Percentiles rank a stretch among this genome's conserved stretches.
phyloP scores from a whole-genome alignment of 441 rosid species.

The Theobroma grandiflorum region DNA sequence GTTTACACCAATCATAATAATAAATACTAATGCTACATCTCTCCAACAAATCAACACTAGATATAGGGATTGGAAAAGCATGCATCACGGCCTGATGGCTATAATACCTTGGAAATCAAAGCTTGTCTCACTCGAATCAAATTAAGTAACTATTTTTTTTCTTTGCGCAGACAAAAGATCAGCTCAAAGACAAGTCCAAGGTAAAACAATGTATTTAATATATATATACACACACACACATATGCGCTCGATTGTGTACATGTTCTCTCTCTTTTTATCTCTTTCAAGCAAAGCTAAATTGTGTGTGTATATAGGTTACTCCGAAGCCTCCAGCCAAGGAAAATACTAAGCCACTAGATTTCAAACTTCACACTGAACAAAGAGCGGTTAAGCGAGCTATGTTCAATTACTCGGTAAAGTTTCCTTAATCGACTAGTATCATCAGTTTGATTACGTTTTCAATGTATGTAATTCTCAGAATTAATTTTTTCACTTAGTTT shows the following conservation, averaged over 20 bases:
- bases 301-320: slow-evolving; percentile 29
- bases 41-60: too few relatives aligned
- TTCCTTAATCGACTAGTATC: too few relatives aligned
- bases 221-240: not conserved
- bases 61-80: too few relatives aligned
- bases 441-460: too few relatives aligned
- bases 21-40: too few relatives aligned
- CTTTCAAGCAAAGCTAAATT: too few relatives aligned
- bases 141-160: not conserved
- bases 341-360: slow-evolving; percentile 67
- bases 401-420: slow-evolving; percentile 75
- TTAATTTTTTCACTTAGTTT: not conserved
- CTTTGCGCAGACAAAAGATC: slow-evolving; percentile 50
- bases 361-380: slow-evolving; percentile 80
- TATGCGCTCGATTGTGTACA: too few relatives aligned
- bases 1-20: too few relatives aligned
- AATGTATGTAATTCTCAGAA: too few relatives aligned
- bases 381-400: slow-evolving; percentile 83
- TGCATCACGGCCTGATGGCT: too few relatives aligned
- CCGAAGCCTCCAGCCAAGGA: slow-evolving; percentile 59
- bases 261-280: too few relatives aligned
- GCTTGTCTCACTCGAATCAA: not conserved
- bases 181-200: slow-evolving; percentile 48
- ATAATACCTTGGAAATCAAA: too few relatives aligned
- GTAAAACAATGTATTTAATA: slow-evolving; percentile 5